phyloP scores from a whole-genome alignment of 1,139 yeast species.

The Sugiyamaella japonica region DNA sequence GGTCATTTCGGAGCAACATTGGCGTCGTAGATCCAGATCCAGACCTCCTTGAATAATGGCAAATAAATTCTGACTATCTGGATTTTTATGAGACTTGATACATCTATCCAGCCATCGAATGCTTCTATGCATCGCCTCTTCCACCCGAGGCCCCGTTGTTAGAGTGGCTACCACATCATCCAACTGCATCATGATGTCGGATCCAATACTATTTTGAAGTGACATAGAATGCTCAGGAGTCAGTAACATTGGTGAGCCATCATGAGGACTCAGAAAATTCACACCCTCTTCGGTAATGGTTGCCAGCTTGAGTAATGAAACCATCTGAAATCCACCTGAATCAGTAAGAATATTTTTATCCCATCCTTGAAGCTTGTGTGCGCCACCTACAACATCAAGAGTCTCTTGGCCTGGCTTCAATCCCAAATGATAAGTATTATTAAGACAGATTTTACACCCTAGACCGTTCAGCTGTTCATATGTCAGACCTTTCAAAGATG shows the following conservation, averaged over 20 bases:
- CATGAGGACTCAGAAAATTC: constrained; percentile 47
- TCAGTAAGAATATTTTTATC: constrained; percentile 46
- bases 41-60: constrained; percentile 51
- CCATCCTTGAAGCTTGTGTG: constrained; percentile 47
- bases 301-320: constrained; percentile 47
- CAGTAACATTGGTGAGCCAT: constrained; percentile 48
- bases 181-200: constrained; percentile 50
- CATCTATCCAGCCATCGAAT: constrained; percentile 49
- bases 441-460: constrained; percentile 46
- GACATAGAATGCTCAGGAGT: constrained; percentile 50
- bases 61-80: constrained; percentile 46
- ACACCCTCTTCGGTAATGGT: constrained; percentile 50
- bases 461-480: constrained; percentile 45
- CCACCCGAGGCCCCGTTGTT: constrained; percentile 47
- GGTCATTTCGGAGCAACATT: constrained; percentile 47
- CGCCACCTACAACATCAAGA: constrained; percentile 47
- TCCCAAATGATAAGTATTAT: constrained; percentile 48
- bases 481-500: constrained; percentile 48
- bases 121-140: constrained; percentile 48
- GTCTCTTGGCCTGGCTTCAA: constrained; percentile 47
- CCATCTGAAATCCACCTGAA: constrained; percentile 51
- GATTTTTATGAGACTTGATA: constrained; percentile 46
- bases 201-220: constrained; percentile 47
- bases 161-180: constrained; percentile 49
- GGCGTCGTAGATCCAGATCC: constrained; percentile 41